Evolutionary conservation across 192 early-diverging fungal genomes (phyloP).

Genomic region (Dissophora ornata): DNA sequence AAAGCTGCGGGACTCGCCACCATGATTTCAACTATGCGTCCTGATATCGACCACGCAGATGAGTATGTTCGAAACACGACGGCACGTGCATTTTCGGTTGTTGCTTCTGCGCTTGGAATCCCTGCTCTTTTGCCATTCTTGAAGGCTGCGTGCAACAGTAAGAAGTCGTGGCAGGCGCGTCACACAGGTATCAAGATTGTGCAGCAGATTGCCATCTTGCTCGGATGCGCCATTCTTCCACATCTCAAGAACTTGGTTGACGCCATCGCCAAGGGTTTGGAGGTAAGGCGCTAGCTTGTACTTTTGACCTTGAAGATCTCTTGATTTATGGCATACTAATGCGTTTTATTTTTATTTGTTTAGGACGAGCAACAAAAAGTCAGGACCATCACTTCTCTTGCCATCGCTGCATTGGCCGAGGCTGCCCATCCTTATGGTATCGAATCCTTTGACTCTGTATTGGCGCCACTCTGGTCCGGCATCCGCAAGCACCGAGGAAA

Average conservation of each 20-base stretch:
- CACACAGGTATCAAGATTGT: slow-evolving; percentile 99
- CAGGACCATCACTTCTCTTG: slow-evolving; percentile 93
- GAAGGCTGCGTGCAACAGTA: slow-evolving; percentile 93
- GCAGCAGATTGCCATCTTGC: slow-evolving; percentile 94
- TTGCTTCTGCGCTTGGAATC: slow-evolving; percentile 96
- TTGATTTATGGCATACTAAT: neutral
- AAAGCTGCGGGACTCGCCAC: slow-evolving; percentile 97
- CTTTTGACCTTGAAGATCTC: neutral
- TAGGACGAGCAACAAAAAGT: slow-evolving; percentile 97
- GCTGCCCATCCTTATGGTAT: slow-evolving; percentile 99
- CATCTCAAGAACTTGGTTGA: slow-evolving; percentile 94
- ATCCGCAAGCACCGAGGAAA: slow-evolving; percentile 96
- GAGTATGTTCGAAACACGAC: slow-evolving; percentile 99
- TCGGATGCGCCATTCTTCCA: slow-evolving; percentile 94
- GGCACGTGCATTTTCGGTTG: slow-evolving; percentile 96
- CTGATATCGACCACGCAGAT: slow-evolving; percentile 97
- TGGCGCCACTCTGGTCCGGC: slow-evolving; percentile 92
- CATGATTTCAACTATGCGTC: slow-evolving; percentile 99
- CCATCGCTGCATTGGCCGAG: slow-evolving; percentile 94
- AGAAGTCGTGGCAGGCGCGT: slow-evolving; percentile 98
- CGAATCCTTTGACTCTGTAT: slow-evolving; percentile 92
- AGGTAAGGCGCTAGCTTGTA: slow-evolving; percentile 46
- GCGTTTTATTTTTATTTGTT: too few species aligned
- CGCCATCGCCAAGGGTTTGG: slow-evolving; percentile 88
- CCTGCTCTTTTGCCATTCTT: slow-evolving; percentile 95